These are phyloP conservation scores for Ascochyta pisi DNA, from an alignment of 2,329 filamentous ascomycete species.

Conservation along the genomic window DNA sequence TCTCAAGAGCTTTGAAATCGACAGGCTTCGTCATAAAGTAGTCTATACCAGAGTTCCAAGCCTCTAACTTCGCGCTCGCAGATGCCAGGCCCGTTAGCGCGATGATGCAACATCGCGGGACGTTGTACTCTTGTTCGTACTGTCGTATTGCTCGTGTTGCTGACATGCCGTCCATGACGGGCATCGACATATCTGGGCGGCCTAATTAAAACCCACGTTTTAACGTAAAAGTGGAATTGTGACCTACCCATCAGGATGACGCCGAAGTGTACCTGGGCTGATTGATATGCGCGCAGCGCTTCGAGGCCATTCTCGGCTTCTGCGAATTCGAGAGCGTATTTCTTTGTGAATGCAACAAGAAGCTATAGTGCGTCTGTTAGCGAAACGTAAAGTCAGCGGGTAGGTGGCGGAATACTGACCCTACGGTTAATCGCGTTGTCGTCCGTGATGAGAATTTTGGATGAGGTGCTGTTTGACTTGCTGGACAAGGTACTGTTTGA, in stretches of 20 bases:
- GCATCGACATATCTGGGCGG: constrained; percentile 45
- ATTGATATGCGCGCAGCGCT: constrained; percentile 37
- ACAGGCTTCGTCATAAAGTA: constrained; percentile 45
- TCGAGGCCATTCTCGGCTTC: constrained; percentile 45
- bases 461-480: neutral
- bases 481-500: neutral
- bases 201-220: neutral
- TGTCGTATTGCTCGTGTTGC: constrained; percentile 44
- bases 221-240: neutral
- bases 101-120: constrained; percentile 24
- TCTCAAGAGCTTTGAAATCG: constrained; percentile 34
- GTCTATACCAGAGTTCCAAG: constrained; percentile 39
- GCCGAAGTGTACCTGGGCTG: constrained; percentile 21
- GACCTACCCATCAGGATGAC: constrained; percentile 44
- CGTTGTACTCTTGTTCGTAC: constrained; percentile 31
- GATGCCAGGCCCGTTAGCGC: constrained; percentile 43
- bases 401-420: constrained; percentile 22
- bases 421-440: constrained; percentile 50
- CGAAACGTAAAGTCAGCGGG: neutral
- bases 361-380: constrained; percentile 29
- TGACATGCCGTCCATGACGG: constrained; percentile 47
- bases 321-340: constrained; percentile 27
- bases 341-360: constrained; percentile 42
- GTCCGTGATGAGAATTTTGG: constrained; percentile 46
- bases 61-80: constrained; percentile 34